A percentile compares a stretch with the other conserved stretches of the same genome.
phyloP scores from a whole-genome alignment of 75 land plant genomes.

The Selaginella tamariscina region DNA sequence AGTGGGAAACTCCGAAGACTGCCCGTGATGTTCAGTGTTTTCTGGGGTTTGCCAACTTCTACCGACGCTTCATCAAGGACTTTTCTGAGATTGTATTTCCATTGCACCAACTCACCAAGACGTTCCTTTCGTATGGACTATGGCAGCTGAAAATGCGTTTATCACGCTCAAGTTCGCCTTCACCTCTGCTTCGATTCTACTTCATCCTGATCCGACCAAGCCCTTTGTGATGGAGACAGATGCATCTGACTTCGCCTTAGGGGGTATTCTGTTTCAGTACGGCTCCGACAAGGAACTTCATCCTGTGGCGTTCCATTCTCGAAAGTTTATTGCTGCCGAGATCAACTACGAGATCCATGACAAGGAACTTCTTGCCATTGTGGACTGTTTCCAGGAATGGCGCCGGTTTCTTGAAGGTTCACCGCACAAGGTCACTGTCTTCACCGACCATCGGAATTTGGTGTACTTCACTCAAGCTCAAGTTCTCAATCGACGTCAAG shows the following conservation, averaged over 20 bases:
- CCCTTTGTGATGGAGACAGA: conserved; percentile 19
- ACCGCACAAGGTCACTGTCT: conserved; percentile 17
- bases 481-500: conserved; percentile 20
- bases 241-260: conserved; percentile 21
- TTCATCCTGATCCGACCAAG: conserved; percentile 18
- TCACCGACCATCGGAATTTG: conserved; percentile 11
- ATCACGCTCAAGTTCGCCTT: conserved; percentile 6
- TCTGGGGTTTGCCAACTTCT: conserved; percentile 10
- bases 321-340: conserved; percentile 4
- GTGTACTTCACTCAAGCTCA: conserved; percentile 15
- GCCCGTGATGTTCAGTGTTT: conserved; percentile 11
- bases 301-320: conserved; percentile 24
- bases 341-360: conserved; percentile 14
- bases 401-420: conserved; percentile 17
- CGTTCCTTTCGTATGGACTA: conserved; percentile 13
- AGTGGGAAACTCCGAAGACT: conserved; percentile 2
- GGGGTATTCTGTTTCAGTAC: conserved; percentile 21
- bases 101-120: conserved; percentile 3
- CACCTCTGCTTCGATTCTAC: neutral
- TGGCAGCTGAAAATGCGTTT: conserved; percentile 6
- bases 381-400: conserved; percentile 21
- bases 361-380: conserved; percentile 18
- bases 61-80: conserved; percentile 1
- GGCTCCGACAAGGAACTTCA: conserved; percentile 13
- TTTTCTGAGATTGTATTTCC: conserved; percentile 1